A percentile compares a stretch with the other conserved stretches of the same genome.
Evolutionary conservation across 208 protist genomes (phyloP).

Genomic region (Trypanosoma boissoni): DNA sequence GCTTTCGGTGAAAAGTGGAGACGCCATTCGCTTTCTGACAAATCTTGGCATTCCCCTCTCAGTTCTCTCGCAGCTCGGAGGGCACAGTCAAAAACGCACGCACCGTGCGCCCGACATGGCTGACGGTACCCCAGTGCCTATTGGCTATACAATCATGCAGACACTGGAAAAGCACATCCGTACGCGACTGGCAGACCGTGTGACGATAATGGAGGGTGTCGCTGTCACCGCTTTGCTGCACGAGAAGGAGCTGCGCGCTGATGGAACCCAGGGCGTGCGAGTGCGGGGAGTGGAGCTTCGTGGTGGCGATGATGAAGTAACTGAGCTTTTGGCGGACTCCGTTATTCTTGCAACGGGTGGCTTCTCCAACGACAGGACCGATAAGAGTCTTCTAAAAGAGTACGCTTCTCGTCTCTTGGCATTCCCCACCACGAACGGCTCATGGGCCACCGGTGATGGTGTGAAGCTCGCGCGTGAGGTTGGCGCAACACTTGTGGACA

Average conservation of each 20-base stretch:
- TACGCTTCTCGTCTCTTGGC: slow-evolving; percentile 68
- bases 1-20: slow-evolving; percentile 71
- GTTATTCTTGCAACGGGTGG: slow-evolving; percentile 90
- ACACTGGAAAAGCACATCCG: slow-evolving; percentile 79
- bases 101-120: slow-evolving; percentile 73
- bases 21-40: slow-evolving; percentile 77
- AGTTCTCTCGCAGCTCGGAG: slow-evolving; percentile 90
- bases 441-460: slow-evolving; percentile 79
- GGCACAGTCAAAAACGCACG: slow-evolving; percentile 79
- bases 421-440: slow-evolving; percentile 91
- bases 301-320: slow-evolving; percentile 18
- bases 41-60: slow-evolving; percentile 80
- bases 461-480: slow-evolving; percentile 69
- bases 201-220: slow-evolving; percentile 70
- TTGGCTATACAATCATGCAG: slow-evolving; percentile 91
- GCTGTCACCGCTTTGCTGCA: slow-evolving; percentile 45
- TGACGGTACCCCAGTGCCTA: slow-evolving; percentile 77
- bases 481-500: slow-evolving; percentile 83
- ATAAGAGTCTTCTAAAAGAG: slow-evolving; percentile 69
- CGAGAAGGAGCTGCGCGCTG: slow-evolving; percentile 27
- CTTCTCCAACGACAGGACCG: slow-evolving; percentile 63
- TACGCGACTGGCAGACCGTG: slow-evolving; percentile 31
- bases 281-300: slow-evolving; percentile 57
- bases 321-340: slow-evolving; percentile 46
- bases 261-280: slow-evolving; percentile 40